Evolutionary conservation across 2,329 filamentous ascomycete species (phyloP).

Genomic region (Pseudogymnoascus sp.): DNA sequence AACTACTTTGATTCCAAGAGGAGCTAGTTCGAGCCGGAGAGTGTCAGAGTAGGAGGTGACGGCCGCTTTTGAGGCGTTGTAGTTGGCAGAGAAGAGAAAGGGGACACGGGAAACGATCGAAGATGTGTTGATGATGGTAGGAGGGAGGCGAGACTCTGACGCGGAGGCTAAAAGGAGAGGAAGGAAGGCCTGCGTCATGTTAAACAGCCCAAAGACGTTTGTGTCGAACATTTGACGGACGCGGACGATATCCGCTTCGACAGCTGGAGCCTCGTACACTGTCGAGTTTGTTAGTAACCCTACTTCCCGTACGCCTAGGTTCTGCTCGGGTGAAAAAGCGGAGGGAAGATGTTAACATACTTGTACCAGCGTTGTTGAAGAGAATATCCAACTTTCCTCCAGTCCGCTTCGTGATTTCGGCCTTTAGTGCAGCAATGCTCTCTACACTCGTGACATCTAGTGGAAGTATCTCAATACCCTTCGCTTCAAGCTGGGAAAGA

Average conservation of each 20-base stretch:
- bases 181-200: constrained; percentile 36
- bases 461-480: constrained; percentile 18
- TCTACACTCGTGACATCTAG: constrained; percentile 7
- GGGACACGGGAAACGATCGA: constrained; percentile 29
- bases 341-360: constrained; percentile 14
- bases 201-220: constrained; percentile 36
- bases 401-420: not conserved
- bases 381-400: constrained; percentile 10
- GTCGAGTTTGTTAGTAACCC: not conserved
- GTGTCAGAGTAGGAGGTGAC: constrained; percentile 35
- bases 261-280: constrained; percentile 18
- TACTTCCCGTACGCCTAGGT: not conserved
- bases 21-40: constrained; percentile 37
- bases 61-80: constrained; percentile 41
- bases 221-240: constrained; percentile 31
- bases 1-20: constrained; percentile 19
- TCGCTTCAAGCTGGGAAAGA: constrained; percentile 15
- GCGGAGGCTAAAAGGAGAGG: constrained; percentile 35
- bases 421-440: constrained; percentile 11
- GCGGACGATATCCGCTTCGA: constrained; percentile 16
- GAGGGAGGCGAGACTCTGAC: constrained; percentile 26
- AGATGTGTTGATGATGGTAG: constrained; percentile 39
- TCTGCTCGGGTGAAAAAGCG: not conserved
- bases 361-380: constrained; percentile 13
- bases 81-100: constrained; percentile 35